Evolutionary conservation across 345 rosid genomes (phyloP).

Genomic region (Pistacia vera): DNA sequence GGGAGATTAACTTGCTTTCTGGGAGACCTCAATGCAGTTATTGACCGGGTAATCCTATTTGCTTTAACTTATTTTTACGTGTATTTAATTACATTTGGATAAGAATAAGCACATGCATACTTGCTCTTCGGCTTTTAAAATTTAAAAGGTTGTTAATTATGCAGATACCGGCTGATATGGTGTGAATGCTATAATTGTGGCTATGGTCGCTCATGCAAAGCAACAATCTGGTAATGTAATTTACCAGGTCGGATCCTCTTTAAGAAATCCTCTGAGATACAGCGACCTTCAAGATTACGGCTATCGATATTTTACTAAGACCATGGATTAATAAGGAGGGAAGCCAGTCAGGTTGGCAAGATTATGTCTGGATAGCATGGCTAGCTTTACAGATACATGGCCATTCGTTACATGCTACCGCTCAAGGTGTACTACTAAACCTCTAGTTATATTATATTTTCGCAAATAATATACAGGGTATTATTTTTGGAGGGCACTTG

Average conservation of each 20-base stretch:
- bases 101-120: no score
- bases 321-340: conserved; percentile 91
- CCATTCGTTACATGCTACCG: conserved; percentile 55
- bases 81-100: no score
- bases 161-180: conserved; percentile 90
- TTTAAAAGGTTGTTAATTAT: neutral
- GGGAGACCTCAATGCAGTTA: conserved; percentile 50
- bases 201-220: conserved; percentile 51
- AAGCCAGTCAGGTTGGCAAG: conserved; percentile 58
- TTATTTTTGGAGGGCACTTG: no score
- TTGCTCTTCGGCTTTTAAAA: no score
- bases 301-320: conserved; percentile 52
- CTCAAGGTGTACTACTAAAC: conserved; percentile 47
- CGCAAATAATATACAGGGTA: no score
- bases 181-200: conserved; percentile 68
- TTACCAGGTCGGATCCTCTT: conserved; percentile 84
- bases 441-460: neutral
- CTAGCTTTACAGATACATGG: conserved; percentile 74
- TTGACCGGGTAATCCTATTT: conserved; percentile 57
- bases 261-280: conserved; percentile 50
- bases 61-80: no score
- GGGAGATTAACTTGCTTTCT: conserved; percentile 81
- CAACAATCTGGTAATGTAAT: conserved; percentile 30
- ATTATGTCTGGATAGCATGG: conserved; percentile 53
- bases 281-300: conserved; percentile 42